Base-by-base conservation (phyloP, 345 rosid genomes). In the Balakata baccata region DNA sequence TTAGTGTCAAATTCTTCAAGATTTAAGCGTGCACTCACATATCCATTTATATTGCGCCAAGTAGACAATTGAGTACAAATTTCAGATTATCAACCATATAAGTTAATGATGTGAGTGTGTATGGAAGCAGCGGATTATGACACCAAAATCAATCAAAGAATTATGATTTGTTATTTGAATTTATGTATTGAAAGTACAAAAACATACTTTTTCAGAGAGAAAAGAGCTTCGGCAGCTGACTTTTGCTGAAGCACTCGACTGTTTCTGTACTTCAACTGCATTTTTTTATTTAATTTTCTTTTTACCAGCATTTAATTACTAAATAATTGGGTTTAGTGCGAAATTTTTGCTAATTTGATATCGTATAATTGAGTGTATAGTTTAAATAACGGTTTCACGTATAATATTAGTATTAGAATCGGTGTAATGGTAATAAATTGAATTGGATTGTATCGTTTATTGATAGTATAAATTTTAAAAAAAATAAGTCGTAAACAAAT, bases 251-350 rank as follows among this genome's bases (percentile, higher is more conserved):
- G 9, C 73, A 68, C 50, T 73, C 59, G 49, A 23, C 73, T 7
- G 41, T 68, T 61, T 59, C 11, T 61, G 78, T 75, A 75, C 78
- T 68, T 75, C 2, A n/a, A 25, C 37, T 47, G 20, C 18, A 50
- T 51, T 18, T 11, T 45, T 5, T 11, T 3, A 20, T 34, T 7
- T 60, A 11, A 58, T 2, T 61, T 16, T 61, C 20, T 7, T 34
- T 34, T 54, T 3, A 53, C 18, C n/a, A 5, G 7, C 16, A 14
- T 16, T 1, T 29, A 29, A 29, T 29, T 29, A 29, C 34, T 29
- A 29, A 29, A 29, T 29, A 2, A 29, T 29, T 29, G 34, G 34
- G 34, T 29, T 29, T 29, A 29, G 34, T 29, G 1, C 1, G 34
- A 29, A 29, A 29, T 29, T 29, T 29, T 29, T 29, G 34, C 34